Base-by-base conservation (phyloP, 768 basidiomycete species). In the Rhodosporidiobolus odoratus region DNA sequence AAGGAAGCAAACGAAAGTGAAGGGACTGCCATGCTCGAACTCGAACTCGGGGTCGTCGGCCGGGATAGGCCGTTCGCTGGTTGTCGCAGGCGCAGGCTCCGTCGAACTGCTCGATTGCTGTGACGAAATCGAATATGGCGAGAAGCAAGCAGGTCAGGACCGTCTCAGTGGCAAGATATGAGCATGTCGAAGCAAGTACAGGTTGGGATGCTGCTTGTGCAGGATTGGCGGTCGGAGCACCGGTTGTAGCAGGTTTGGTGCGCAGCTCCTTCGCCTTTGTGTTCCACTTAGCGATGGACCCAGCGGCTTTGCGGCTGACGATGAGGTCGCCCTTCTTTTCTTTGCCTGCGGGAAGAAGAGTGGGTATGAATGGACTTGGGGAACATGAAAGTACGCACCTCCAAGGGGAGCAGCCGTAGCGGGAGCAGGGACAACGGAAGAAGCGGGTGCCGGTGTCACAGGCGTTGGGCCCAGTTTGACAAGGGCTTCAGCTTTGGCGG, bases 271-370 rank as follows among this genome's bases (percentile, higher is more conserved):
- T 89, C 80, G 95, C 91, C 16, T 94, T 91, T 81, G 88, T 89
- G 78, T 94, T 98, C 96, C 95, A 99, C 79, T 98, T 97, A 76
- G 85, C 88, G 78, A 99, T 97, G 76, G 93, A 92, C 79, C 85
- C 89, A 58, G 85, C 89, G 54, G 87, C 90, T 91, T 96, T 75
- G 78, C 27, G 78, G 52, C 61, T 65, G 54, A 69, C 56, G 63
- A 74, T 74, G 13, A 70, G 41, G 48, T 76, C 66, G 43, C 61
- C 59, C 50, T 69, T 66, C 69, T 73, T 75, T 32, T 68, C 66
- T 25, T 68, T 66, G 17, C 6, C 72, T 63, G 62, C 54, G 45
- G 2, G 52, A n/a, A 23, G 21, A 23, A n/a, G 37, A 13, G 8
- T 2, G 25, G 25, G 1, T 21, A 4, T 4, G 43, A 57, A 32